Evolutionary conservation across 148 eudicot species (phyloP).

Genomic region (Cornus suecica): DNA sequence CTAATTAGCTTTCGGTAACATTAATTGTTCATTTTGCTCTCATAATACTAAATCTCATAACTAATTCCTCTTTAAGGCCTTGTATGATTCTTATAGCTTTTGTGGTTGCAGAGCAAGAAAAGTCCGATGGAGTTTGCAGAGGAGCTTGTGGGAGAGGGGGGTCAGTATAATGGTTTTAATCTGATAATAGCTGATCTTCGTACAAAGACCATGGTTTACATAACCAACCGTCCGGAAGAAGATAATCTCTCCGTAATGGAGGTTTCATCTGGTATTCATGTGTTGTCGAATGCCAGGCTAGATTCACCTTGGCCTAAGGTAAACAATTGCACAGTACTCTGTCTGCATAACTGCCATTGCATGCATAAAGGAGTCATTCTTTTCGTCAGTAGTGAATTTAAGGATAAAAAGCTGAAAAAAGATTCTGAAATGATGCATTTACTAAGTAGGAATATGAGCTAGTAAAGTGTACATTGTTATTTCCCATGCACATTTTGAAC

Average conservation of each 20-base stretch:
- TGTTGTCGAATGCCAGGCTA: slow-evolving; percentile 70
- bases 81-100: not conserved
- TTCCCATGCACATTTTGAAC: not conserved
- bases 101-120: slow-evolving; percentile 50
- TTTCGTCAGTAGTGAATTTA: not conserved
- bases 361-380: not conserved
- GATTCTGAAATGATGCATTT: not conserved
- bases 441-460: not conserved
- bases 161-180: slow-evolving; percentile 72
- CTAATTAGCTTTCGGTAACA: too few relatives aligned
- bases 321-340: not conserved
- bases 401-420: not conserved
- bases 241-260: slow-evolving; percentile 30
- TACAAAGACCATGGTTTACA: slow-evolving; percentile 63
- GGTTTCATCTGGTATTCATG: slow-evolving; percentile 75
- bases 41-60: not conserved
- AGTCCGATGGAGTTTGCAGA: slow-evolving; percentile 62
- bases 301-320: slow-evolving; percentile 91
- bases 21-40: not conserved
- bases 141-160: slow-evolving; percentile 53
- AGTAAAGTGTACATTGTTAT: not conserved
- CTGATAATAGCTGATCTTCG: slow-evolving; percentile 56
- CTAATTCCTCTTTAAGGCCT: not conserved
- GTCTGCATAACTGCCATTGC: not conserved
- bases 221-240: slow-evolving; percentile 70